Evolutionary conservation across 345 rosid species (phyloP).

Genomic region (Pseudoturritis turrita): DNA sequence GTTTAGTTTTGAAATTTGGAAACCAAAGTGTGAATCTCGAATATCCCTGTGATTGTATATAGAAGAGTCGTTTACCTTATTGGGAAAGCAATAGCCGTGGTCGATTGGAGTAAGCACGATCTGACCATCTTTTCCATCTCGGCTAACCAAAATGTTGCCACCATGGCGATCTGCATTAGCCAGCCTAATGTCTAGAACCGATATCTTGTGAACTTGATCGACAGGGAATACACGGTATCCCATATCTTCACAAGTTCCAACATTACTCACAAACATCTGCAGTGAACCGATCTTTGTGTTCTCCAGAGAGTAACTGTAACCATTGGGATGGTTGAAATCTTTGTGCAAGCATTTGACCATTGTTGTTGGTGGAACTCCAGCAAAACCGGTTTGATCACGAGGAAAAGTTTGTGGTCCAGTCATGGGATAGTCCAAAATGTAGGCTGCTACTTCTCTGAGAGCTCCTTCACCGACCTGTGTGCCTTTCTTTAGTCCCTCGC

Average conservation of each 20-base stretch:
- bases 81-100: conserved; percentile 89
- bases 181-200: conserved; percentile 83
- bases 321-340: conserved; percentile 63
- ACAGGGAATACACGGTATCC: conserved; percentile 68
- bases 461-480: conserved; percentile 83
- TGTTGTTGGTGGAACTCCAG: conserved; percentile 83
- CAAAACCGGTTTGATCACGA: conserved; percentile 50
- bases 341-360: conserved; percentile 79
- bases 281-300: conserved; percentile 71
- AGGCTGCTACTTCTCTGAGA: conserved; percentile 84
- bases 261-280: conserved; percentile 70
- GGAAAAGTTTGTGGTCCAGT: conserved; percentile 33
- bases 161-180: conserved; percentile 95
- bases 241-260: conserved; percentile 89
- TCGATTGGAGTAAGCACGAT: conserved; percentile 73
- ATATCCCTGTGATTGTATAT: not conserved
- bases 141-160: conserved; percentile 78
- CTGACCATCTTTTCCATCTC: conserved; percentile 38
- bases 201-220: conserved; percentile 81
- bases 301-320: conserved; percentile 37
- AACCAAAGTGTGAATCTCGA: not conserved
- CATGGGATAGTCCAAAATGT: conserved; percentile 69
- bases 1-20: not conserved
- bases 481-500: conserved; percentile 89
- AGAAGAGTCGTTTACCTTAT: conserved; percentile 38